phyloP scores from a whole-genome alignment of 805 yeast species.

The Groenewaldozyma salmanticensis region DNA sequence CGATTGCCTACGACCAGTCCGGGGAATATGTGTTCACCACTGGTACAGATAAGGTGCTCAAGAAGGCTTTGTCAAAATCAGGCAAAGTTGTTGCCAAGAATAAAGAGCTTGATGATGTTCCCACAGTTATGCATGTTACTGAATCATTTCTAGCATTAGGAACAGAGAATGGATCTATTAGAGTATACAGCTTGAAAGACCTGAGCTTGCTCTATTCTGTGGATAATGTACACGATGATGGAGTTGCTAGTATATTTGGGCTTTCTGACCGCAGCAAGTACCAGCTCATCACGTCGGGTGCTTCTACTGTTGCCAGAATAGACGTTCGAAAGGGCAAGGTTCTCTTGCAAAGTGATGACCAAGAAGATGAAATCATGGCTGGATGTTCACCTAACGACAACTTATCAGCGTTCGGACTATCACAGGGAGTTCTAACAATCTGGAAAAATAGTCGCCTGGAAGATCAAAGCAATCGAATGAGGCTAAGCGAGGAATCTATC shows the following conservation, averaged over 20 bases:
- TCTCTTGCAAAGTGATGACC: constrained; percentile 66
- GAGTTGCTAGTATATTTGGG: constrained; percentile 58
- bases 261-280: constrained; percentile 63
- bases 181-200: constrained; percentile 49
- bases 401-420: constrained; percentile 72
- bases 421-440: constrained; percentile 78
- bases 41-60: constrained; percentile 74
- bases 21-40: constrained; percentile 53
- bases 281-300: constrained; percentile 71
- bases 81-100: constrained; percentile 68
- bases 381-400: constrained; percentile 58
- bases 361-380: constrained; percentile 83
- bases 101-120: constrained; percentile 17
- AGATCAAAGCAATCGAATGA: constrained; percentile 75
- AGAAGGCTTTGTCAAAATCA: constrained; percentile 57
- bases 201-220: constrained; percentile 43
- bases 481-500: constrained; percentile 34
- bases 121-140: constrained; percentile 24
- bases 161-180: constrained; percentile 59
- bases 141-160: constrained; percentile 33
- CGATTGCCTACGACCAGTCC: constrained; percentile 53
- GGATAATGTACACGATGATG: constrained; percentile 53
- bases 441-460: constrained; percentile 61
- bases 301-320: constrained; percentile 68
- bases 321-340: constrained; percentile 64